phyloP scores from a whole-genome alignment of 805 yeast species.

The Nakazawaea siamensis region DNA sequence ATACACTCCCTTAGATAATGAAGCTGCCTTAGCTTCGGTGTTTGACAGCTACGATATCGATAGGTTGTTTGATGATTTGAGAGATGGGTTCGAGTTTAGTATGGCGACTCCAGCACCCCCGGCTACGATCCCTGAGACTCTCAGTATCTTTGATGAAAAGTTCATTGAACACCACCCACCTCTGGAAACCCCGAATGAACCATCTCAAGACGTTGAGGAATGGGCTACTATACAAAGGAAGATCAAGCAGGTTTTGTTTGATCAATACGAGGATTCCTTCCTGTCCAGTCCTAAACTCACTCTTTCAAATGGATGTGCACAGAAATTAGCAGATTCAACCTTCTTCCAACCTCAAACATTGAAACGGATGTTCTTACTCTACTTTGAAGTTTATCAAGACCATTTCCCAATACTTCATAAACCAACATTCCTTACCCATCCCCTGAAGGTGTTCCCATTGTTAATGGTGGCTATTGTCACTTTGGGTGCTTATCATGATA shows the following conservation, averaged over 20 bases:
- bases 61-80: constrained; percentile 18
- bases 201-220: constrained; percentile 1
- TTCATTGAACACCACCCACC: too few relatives aligned
- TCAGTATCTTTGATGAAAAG: too few relatives aligned
- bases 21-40: constrained; percentile 7
- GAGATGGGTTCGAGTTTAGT: too few relatives aligned
- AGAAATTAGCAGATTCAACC: constrained; percentile 11
- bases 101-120: too few relatives aligned
- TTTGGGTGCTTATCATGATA: constrained; percentile 17
- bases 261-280: constrained; percentile 8
- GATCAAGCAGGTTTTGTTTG: constrained; percentile 14
- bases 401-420: constrained; percentile 20
- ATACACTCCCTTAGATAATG: constrained; percentile 4
- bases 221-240: constrained; percentile 12
- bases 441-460: constrained; percentile 16
- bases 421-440: constrained; percentile 14
- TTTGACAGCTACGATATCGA: constrained; percentile 16
- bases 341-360: constrained; percentile 15
- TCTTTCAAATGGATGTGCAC: constrained; percentile 12
- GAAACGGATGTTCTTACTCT: constrained; percentile 12
- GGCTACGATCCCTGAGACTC: too few relatives aligned
- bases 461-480: constrained; percentile 17
- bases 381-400: constrained; percentile 19
- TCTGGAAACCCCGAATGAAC: not conserved
- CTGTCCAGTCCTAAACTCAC: constrained; percentile 11